Base-by-base conservation (phyloP, 805 yeast species). In the Cyberlindnera saturnus region DNA sequence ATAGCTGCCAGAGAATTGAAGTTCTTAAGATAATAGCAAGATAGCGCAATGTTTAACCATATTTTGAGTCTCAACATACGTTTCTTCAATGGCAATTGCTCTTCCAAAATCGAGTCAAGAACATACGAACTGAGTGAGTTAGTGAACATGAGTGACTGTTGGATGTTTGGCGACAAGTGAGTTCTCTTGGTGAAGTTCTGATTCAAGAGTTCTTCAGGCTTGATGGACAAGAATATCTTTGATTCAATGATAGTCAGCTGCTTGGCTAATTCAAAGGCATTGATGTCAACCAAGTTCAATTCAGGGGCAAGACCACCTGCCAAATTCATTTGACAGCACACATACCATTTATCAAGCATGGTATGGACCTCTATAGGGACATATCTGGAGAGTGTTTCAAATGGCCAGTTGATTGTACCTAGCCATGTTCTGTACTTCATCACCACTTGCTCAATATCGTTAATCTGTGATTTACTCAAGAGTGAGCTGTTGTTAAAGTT, bases 1-100 rank as follows among this genome's bases (percentile, higher is more conserved):
- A 86, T 82, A 1, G 91, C 82, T 2, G 91, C 90, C 48, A 86
- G 66, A 0, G 93, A 81, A 57, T 86, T 86, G 66, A 80, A 85
- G 58, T 86, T 86, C 46, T 89, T 69, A 59, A 85, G 69, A 53
- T 84, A 82, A 34, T 82, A 69, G 51, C 89, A 81, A 1, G 89
- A 81, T 41, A 82, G 69, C 0, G 88, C 86, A 30, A 85, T 71
- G 55, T 82, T 82, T 45, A 86, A 63, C 95, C 95, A 86, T 13
- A 77, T 72, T 51, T 79, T 79, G 31, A 84, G 59, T 42, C 79
- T 72, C 42, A 70, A 70, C 9, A 72, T 65, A 46, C 91, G 69
- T 47, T 71, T 71, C 50, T 72, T 78, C 40, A 64, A 59, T 6
- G 59, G 35, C 20, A 76, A 58, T 7, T 66, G 67, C 0, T 83